Percentiles rank a stretch among this genome's conserved stretches.
These are phyloP conservation scores for Thalassiosira livingstoniorum DNA, from an alignment of 352 stramenopile genomes.

Conservation along the genomic window DNA sequence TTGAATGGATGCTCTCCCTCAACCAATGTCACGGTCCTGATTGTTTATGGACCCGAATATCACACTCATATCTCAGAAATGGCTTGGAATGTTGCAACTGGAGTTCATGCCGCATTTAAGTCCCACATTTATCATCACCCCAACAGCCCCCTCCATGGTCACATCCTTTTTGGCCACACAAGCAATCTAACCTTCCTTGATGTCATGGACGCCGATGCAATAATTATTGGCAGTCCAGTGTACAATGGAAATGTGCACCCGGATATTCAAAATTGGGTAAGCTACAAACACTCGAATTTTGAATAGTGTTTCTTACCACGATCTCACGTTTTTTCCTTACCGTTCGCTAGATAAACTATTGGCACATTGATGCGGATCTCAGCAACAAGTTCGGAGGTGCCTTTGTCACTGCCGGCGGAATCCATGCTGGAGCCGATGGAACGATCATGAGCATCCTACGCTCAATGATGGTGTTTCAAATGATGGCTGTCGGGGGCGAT, in stretches of 20 bases:
- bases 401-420: conserved; percentile 88
- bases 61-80: conserved; percentile 87
- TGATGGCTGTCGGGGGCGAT: conserved; percentile 89
- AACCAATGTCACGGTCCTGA: conserved; percentile 56
- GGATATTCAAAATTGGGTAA: conserved; percentile 70
- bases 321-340: conserved; percentile 50
- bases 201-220: conserved; percentile 88
- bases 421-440: conserved; percentile 88
- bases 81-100: conserved; percentile 82
- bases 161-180: conserved; percentile 63
- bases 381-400: conserved; percentile 89
- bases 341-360: conserved; percentile 87
- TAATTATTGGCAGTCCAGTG: conserved; percentile 89
- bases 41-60: conserved; percentile 87
- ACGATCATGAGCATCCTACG: conserved; percentile 89
- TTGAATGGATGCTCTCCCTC: conserved; percentile 30
- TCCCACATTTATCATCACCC: conserved; percentile 71
- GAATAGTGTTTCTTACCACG: not conserved
- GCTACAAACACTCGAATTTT: not conserved
- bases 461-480: conserved; percentile 90
- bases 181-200: conserved; percentile 87
- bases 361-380: conserved; percentile 85
- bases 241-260: conserved; percentile 91
- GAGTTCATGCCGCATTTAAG: conserved; percentile 67
- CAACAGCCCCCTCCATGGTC: conserved; percentile 39